Conservation (phyloP, 345 rosid genomes). For the Eucalyptus curtisii region DNA sequence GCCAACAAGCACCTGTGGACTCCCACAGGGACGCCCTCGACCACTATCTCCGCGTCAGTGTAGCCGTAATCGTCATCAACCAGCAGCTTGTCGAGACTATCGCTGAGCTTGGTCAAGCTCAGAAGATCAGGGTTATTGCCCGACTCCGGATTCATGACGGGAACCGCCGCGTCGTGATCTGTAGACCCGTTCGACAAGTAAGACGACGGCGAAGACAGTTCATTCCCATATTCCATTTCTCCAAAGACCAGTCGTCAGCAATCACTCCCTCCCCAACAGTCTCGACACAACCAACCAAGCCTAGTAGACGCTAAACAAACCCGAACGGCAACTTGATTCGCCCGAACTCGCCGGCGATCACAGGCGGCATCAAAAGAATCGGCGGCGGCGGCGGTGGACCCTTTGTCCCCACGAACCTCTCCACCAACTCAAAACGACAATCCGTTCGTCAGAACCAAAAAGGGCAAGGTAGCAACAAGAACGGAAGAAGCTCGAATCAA, state of each 20-base stretch:
- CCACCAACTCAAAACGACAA: neutral
- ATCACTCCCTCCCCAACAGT: neutral
- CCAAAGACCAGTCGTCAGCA: neutral
- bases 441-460: neutral
- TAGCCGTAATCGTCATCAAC: neutral
- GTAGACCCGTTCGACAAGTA: slow-evolving; percentile 9
- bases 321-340: neutral
- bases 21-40: slow-evolving; percentile 14
- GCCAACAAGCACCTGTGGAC: slow-evolving; percentile 38
- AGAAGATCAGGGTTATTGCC: slow-evolving; percentile 5
- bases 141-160: neutral
- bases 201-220: slow-evolving; percentile 18
- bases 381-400: neutral
- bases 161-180: neutral
- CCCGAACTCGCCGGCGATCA: neutral
- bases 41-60: slow-evolving; percentile 24
- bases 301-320: neutral
- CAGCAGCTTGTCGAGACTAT: slow-evolving; percentile 12
- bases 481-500: neutral
- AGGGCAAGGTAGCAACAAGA: neutral
- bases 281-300: neutral
- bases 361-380: neutral
- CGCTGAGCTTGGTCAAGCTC: slow-evolving; percentile 21
- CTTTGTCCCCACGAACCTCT: neutral
- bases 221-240: slow-evolving; percentile 22